A percentile compares a stretch with the other conserved stretches of the same genome.
Conservation (phyloP, 306 rosid species). For the Acmispon strigosus region DNA sequence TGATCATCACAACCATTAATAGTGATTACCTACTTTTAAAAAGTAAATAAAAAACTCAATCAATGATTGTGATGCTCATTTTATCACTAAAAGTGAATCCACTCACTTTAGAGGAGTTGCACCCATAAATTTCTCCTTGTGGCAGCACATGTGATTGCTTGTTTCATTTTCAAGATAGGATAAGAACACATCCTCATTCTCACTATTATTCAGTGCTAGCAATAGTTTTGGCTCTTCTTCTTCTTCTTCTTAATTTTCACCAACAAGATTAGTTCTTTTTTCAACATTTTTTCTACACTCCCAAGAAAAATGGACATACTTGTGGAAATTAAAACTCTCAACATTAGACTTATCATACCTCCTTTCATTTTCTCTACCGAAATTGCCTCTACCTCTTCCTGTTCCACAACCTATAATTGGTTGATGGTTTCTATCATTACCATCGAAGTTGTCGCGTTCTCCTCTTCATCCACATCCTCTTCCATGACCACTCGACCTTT, state of each 20-base stretch:
- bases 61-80: too few species aligned
- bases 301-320: neutral
- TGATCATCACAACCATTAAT: too few species aligned
- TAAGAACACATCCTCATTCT: neutral
- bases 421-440: neutral
- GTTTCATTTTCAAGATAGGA: neutral
- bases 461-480: too few species aligned
- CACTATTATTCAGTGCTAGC: neutral
- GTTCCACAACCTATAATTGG: neutral
- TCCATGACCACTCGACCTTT: neutral
- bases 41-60: too few species aligned
- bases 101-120: too few species aligned
- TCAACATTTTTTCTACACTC: neutral
- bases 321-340: too few species aligned
- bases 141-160: neutral
- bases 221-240: neutral
- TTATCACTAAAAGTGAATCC: too few species aligned
- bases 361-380: neutral
- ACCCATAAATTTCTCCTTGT: too few species aligned
- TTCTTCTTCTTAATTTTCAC: neutral
- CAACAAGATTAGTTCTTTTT: neutral
- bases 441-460: neutral
- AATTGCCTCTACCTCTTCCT: neutral
- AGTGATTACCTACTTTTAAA: too few species aligned
- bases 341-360: too few species aligned